Conservation (phyloP, 371 early-diverging fungal genomes). For the Batrachochytrium dendrobatidis region DNA sequence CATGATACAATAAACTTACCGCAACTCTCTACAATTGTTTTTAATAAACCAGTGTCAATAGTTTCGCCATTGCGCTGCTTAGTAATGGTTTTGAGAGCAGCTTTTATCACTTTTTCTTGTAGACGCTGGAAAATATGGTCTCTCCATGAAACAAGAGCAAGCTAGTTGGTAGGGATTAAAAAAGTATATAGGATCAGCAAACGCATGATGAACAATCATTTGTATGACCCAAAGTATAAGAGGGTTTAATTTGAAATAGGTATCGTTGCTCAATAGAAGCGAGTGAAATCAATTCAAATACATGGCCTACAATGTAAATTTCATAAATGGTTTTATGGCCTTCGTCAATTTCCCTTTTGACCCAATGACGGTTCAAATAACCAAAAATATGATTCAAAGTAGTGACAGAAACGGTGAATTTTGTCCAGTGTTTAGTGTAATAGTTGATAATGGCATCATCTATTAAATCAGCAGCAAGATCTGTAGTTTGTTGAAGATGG, state of each 20-base stretch:
- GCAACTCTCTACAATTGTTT: constrained; percentile 84
- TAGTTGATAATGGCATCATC: constrained; percentile 77
- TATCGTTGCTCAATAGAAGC: background rate
- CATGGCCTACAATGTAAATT: constrained; percentile 69
- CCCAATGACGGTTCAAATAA: constrained; percentile 96
- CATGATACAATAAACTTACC: constrained; percentile 31
- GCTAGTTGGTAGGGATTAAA: constrained; percentile 33
- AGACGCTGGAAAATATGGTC: constrained; percentile 74
- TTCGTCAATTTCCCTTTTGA: constrained; percentile 90
- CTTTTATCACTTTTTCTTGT: constrained; percentile 68
- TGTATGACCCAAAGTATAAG: background rate
- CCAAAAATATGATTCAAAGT: constrained; percentile 84
- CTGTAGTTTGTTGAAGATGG: constrained; percentile 43
- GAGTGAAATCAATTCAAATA: background rate
- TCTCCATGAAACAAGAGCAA: constrained; percentile 81
- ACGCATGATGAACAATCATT: background rate
- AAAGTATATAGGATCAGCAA: background rate
- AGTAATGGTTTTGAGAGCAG: constrained; percentile 75
- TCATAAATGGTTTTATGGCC: constrained; percentile 84
- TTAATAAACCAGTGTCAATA: constrained; percentile 77
- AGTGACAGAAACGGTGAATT: constrained; percentile 76
- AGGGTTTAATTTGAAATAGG: background rate
- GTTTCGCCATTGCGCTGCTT: constrained; percentile 85
- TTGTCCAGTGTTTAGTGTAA: constrained; percentile 83
- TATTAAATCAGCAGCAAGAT: constrained; percentile 48